Evolutionary conservation across 2,329 filamentous ascomycete genomes (phyloP), one percentile per base, ranked within the genome.

Genomic region (Amauroascus niger): DNA sequence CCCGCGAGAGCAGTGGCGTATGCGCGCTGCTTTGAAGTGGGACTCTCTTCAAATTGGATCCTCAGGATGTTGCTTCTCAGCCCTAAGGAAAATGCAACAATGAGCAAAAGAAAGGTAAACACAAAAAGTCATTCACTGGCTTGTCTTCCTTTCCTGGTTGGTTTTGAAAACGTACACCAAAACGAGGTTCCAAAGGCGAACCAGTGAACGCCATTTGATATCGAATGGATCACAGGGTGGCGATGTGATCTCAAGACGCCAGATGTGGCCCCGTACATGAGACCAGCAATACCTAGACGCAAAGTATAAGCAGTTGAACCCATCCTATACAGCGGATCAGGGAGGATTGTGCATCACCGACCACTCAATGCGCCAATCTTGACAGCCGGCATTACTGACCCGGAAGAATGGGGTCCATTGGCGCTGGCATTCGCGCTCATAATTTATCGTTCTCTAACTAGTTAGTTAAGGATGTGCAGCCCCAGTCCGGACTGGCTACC

Each of bases 201-300:
- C 80, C 87, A 95, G 71, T 95, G 88, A 39, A 87, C 74, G 16
- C 87, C 86, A 20, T 84, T 83, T 35, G 83, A 78, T 11, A 84
- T 61, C 0, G 87, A 84, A 70, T 88, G 91, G 6, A 91, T 69
- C 1, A 81, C 66, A 3, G 79, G 76, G 3, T 87, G 83, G 13
- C 79, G 80, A 20, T 74, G 76, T 16, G 84, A 84, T 55, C 82
- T 79, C 46, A 90, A 68, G 45, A 94, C 84, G 26, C 88, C 89
- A 33, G 79, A 78, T 48, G 84, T 79, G 49, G 85, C 83, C 33
- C 85, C 86, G 50, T 81, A 74, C 28, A 86, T 65, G 24, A 84
- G 66, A 30, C 86, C 86, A 45, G 77, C 73, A 22, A 73, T 69
- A 43, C 83, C 84, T 84, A 50, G 30, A 40, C 58, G 5, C 4